Conservation (phyloP, 2,329 filamentous ascomycete species). For the Sclerotinia nivalis region DNA sequence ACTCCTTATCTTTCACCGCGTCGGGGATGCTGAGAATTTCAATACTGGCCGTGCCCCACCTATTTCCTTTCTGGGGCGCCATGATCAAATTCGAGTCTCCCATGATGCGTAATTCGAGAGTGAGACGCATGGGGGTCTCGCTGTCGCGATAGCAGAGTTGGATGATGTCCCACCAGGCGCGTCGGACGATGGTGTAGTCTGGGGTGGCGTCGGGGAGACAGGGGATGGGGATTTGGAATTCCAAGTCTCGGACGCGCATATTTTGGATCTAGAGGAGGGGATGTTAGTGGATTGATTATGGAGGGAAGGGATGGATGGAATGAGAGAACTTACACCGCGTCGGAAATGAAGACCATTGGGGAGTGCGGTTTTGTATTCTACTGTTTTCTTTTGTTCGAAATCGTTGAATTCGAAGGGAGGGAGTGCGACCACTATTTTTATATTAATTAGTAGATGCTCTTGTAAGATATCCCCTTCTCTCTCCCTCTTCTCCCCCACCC, state of each 20-base stretch:
- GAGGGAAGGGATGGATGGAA: neutral
- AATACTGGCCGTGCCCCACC: conserved; percentile 47
- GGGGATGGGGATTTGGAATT: conserved; percentile 49
- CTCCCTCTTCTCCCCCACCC: neutral
- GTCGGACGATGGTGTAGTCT: conserved; percentile 47
- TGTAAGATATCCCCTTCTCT: neutral
- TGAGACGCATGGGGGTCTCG: conserved; percentile 46
- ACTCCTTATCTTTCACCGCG: conserved; percentile 43
- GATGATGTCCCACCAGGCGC: conserved; percentile 54
- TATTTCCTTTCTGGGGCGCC: conserved; percentile 48
- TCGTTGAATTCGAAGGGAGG: conserved; percentile 28
- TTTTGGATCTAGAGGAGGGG: conserved; percentile 44
- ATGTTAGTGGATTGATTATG: neutral
- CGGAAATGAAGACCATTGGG: conserved; percentile 51
- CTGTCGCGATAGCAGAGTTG: conserved; percentile 46
- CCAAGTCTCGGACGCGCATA: conserved; percentile 48
- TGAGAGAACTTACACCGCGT: conserved; percentile 40
- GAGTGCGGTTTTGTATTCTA: conserved; percentile 45
- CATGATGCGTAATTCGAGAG: conserved; percentile 50
- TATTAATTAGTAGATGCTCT: neutral
- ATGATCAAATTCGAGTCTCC: conserved; percentile 46
- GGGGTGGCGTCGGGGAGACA: conserved; percentile 36
- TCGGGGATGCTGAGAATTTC: conserved; percentile 48
- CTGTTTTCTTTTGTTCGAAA: conserved; percentile 30
- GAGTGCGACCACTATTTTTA: conserved; percentile 18